Conservation (phyloP, 495 filamentous ascomycete genomes). For the Pseudevernia furfuracea region DNA sequence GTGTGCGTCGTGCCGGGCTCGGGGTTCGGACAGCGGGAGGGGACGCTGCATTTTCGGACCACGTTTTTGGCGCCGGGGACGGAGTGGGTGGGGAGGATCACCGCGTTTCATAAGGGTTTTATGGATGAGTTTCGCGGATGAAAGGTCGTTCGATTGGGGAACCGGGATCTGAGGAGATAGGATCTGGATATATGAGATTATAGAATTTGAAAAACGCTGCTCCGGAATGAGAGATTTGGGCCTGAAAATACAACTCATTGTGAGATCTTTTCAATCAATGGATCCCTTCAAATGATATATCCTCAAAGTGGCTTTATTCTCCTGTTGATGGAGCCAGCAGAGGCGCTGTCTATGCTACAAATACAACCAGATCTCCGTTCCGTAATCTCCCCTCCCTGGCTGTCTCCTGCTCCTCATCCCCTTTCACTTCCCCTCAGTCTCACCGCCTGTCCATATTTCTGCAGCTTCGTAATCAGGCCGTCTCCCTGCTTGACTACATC, state of each 20-base stretch:
- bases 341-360: slow-evolving; percentile 9
- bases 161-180: neutral
- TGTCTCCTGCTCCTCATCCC: slow-evolving; percentile 34
- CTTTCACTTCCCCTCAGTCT: slow-evolving; percentile 90
- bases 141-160: neutral
- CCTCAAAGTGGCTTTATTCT: neutral
- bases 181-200: neutral
- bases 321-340: neutral
- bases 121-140: slow-evolving; percentile 64
- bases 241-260: neutral
- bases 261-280: neutral
- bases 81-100: slow-evolving; percentile 84
- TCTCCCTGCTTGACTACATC: slow-evolving; percentile 97
- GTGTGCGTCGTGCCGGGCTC: slow-evolving; percentile 90
- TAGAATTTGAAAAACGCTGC: neutral
- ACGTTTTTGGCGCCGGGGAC: slow-evolving; percentile 95
- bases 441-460: slow-evolving; percentile 97
- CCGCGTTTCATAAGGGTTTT: slow-evolving; percentile 84
- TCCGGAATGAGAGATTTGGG: neutral
- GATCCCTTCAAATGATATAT: too few relatives aligned
- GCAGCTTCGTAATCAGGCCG: slow-evolving; percentile 93
- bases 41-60: slow-evolving; percentile 88
- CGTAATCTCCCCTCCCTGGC: neutral
- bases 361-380: neutral
- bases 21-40: slow-evolving; percentile 90